Conservation (phyloP, 2,329 filamentous ascomycete species). For the Onygenales sp. region DNA sequence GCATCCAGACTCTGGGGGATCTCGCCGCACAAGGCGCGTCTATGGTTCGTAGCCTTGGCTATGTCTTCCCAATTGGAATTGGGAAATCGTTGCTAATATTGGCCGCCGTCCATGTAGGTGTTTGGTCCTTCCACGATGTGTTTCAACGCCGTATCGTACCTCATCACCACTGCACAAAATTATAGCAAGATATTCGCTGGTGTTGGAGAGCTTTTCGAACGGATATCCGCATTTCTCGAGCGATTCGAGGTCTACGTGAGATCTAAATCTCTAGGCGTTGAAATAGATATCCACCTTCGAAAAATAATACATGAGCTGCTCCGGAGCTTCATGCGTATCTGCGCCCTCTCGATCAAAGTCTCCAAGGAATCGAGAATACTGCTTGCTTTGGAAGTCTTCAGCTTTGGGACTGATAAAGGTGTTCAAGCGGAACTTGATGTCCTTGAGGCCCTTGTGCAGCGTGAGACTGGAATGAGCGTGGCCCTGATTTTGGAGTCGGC, state of each 20-base stretch:
- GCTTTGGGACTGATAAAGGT: conserved; percentile 20
- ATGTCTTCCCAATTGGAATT: not conserved
- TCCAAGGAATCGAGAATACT: conserved; percentile 17
- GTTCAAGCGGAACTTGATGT: conserved; percentile 16
- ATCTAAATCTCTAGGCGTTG: conserved; percentile 12
- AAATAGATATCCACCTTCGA: conserved; percentile 16
- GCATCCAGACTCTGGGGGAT: conserved; percentile 15
- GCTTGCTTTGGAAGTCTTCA: conserved; percentile 18
- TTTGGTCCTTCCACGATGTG: conserved; percentile 20
- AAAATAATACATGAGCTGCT: conserved; percentile 19
- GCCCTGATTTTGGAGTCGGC: conserved; percentile 18
- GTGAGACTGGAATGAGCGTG: conserved; percentile 19
- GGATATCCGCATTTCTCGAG: conserved; percentile 19
- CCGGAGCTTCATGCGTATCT: conserved; percentile 18
- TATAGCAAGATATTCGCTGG: conserved; percentile 22
- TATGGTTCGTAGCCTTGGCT: conserved; percentile 12
- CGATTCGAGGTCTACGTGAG: conserved; percentile 19
- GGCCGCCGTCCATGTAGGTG: conserved; percentile 7
- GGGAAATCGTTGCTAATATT: no score
- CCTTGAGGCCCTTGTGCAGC: conserved; percentile 17
- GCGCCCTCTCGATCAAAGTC: conserved; percentile 17
- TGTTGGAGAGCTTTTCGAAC: conserved; percentile 16
- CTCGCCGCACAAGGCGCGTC: conserved; percentile 18
- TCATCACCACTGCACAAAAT: conserved; percentile 18
- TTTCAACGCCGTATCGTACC: conserved; percentile 21